Base-by-base conservation (phyloP, 2,329 filamentous ascomycete species). In the Cucurbitaria berberidis region DNA sequence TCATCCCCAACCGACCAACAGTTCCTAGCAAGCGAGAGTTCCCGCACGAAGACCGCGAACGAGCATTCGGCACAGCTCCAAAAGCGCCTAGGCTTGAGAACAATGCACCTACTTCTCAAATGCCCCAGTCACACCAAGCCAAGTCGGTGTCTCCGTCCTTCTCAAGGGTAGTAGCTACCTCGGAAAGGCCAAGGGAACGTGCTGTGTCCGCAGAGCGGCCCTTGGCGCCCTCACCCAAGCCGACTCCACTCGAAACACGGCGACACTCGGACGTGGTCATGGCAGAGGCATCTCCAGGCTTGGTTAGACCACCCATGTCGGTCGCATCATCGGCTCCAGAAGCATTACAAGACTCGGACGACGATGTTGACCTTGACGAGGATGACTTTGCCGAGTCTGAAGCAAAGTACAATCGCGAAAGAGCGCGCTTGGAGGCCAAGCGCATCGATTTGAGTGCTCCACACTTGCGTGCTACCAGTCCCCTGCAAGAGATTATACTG, bases 11-110 rank as follows among this genome's bases (percentile, higher is more conserved):
- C 51, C 66, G 70, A 27, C 42, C 68, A 40, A 68, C 64, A 5
- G 62, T 80, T 4, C 79, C 79, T 11, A 74, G 74, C 0, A 82
- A 82, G 59, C 72, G 80, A 26, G 80, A 81, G 52, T 68, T 70
- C 29, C 69, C 73, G 18, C 69, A 66, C 9, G 78, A 80, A 27
- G 79, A 81, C 48, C 78, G 74, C 34, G 75, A 76, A 8, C 60
- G 72, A 42, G 34, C 66, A 1, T 70, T 72, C 43, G 70, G 69
- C 24, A 67, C 59, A 19, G 59, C 57, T 6, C 70, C 67, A 1
- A 75, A 75, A 51, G 70, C 70, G 2, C 72, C 72, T 9, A 70
- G 65, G 44, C 57, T 75, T 21, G 72, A 74, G 26, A 56, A 51
- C n/a, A 57, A 32, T 26, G 35, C 58, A 16, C 57, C 61, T 19